Evolutionary conservation across 441 rosid genomes (phyloP).

Genomic region (Euphorbia neoarborescens): DNA sequence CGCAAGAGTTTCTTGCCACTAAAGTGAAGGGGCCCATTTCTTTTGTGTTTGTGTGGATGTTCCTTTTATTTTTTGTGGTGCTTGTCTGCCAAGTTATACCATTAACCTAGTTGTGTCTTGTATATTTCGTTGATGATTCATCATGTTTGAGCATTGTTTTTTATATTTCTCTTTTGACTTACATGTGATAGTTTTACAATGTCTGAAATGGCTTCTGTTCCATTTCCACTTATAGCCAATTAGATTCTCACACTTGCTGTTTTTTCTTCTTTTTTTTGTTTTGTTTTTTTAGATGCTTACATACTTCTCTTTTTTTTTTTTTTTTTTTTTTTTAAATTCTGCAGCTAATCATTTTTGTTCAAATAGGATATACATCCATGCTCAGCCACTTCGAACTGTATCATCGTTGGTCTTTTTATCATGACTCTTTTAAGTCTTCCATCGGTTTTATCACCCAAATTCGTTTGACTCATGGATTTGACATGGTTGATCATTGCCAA

Average conservation of each 20-base stretch:
- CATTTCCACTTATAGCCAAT: background rate
- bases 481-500: background rate
- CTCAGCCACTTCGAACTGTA: background rate
- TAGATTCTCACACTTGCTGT: too few relatives aligned
- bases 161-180: background rate
- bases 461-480: background rate
- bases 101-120: background rate
- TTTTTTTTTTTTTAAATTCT: background rate
- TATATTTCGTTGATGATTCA: background rate
- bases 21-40: background rate
- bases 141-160: conserved; percentile 1
- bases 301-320: background rate
- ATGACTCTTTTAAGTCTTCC: background rate
- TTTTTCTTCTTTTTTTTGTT: background rate
- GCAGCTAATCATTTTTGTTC: background rate
- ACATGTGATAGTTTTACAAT: background rate
- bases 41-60: background rate
- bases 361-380: background rate
- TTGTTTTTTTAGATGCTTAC: background rate
- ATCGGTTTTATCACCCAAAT: background rate
- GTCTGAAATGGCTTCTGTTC: background rate
- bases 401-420: background rate
- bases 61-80: background rate
- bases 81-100: background rate
- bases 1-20: background rate